These are phyloP conservation scores for Whalleya microplaca DNA, from an alignment of 2,329 filamentous ascomycete species.

Conservation along the genomic window DNA sequence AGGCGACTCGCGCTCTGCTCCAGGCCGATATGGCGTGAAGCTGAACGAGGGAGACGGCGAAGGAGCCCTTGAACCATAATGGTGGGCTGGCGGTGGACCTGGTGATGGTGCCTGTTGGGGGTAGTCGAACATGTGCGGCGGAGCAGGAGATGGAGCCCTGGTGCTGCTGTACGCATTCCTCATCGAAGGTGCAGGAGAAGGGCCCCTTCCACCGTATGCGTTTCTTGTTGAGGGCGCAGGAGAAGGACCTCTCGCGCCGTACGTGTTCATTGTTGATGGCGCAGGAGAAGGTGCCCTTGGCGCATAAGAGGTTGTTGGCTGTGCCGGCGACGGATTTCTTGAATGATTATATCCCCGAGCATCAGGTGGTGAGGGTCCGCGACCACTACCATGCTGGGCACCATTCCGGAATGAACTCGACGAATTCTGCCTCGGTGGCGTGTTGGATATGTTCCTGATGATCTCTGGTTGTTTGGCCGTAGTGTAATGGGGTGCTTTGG, in stretches of 20 bases:
- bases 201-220: constrained; percentile 40
- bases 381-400: constrained; percentile 22
- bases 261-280: constrained; percentile 30
- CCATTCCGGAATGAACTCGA: constrained; percentile 41
- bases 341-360: constrained; percentile 25
- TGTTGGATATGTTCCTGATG: constrained; percentile 47
- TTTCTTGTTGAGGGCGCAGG: constrained; percentile 41
- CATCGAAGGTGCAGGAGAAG: constrained; percentile 44
- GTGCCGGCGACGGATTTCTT: constrained; percentile 32
- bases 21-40: constrained; percentile 40
- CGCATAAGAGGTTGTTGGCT: constrained; percentile 24
- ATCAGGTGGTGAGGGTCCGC: constrained; percentile 28
- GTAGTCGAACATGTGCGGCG: constrained; percentile 30
- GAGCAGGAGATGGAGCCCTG: constrained; percentile 42
- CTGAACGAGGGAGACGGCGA: constrained; percentile 46
- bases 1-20: constrained; percentile 55
- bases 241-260: constrained; percentile 38
- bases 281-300: constrained; percentile 37
- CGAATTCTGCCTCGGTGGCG: constrained; percentile 46
- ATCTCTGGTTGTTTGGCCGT: constrained; percentile 64
- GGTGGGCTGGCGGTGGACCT: constrained; percentile 32
- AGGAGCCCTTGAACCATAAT: constrained; percentile 39
- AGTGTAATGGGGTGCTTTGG: constrained; percentile 68
- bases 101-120: constrained; percentile 44
- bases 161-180: constrained; percentile 36